A percentile compares a stretch with the other conserved stretches of the same genome.
Evolutionary conservation across 2,329 filamentous ascomycete genomes (phyloP).

Genomic region (Zasmidium cellare): DNA sequence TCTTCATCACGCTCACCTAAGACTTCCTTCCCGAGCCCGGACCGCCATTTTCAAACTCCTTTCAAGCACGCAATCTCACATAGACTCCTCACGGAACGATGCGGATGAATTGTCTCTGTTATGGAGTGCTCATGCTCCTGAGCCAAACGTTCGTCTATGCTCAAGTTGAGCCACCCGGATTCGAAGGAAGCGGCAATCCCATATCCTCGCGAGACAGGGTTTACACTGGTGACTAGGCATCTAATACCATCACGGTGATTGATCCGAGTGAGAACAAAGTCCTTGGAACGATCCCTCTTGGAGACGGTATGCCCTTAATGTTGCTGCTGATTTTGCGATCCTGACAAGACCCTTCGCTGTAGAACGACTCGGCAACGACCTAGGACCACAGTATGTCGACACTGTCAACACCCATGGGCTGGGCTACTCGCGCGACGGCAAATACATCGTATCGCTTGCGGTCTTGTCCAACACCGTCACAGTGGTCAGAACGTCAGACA

Average conservation of each 20-base stretch:
- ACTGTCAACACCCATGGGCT: background rate
- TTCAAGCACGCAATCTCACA: too few relatives aligned
- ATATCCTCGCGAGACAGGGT: conserved; percentile 1
- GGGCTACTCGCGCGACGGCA: background rate
- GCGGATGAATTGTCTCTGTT: too few relatives aligned
- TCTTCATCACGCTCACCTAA: too few relatives aligned
- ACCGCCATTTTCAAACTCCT: too few relatives aligned
- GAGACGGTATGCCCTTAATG: background rate
- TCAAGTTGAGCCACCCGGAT: conserved; percentile 2
- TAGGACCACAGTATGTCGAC: background rate
- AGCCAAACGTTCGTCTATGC: background rate
- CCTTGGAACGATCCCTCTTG: background rate
- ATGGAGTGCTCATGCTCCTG: background rate
- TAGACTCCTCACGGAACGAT: too few relatives aligned
- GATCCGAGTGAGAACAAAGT: background rate
- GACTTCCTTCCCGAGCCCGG: too few relatives aligned
- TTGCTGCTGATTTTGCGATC: too few relatives aligned
- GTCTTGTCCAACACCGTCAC: conserved; percentile 6
- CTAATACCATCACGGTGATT: conserved; percentile 3
- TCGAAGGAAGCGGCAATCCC: background rate
- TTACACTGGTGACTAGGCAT: conserved; percentile 2
- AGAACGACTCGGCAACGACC: background rate
- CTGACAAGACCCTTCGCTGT: background rate
- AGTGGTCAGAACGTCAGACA: conserved; percentile 3
- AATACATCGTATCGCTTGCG: background rate